Evolutionary conservation across 305 asterid genomes (phyloP), one percentile per base, ranked within the genome.

Genomic region (Rubia peregrina): DNA sequence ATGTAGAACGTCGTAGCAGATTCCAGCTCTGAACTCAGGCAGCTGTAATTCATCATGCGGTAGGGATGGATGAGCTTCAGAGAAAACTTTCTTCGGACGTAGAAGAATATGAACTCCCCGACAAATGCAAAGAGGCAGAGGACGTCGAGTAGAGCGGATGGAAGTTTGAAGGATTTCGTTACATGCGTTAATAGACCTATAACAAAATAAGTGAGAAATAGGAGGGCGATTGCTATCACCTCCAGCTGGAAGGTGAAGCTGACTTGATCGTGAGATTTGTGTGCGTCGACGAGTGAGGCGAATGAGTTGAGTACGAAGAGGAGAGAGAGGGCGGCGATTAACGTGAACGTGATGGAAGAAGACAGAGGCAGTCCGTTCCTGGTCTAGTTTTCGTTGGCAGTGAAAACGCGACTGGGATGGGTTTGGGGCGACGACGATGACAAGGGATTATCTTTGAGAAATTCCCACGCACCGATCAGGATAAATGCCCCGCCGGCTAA

Each of bases 381-480:
- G 19, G 69, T 48, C 69, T 26, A n/a, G 63, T 71, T 68, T 79
- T 11, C 42, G 76, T 44, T 79, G 77, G 79, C 17, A 69, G 76
- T 9, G 43, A 42, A 9, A 51, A 12, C 12, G 72, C 69, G 71
- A 26, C 79, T 70, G 80, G 64, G 6, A 75, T 16, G 7, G 9
- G 46, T 48, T 11, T 74, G 24, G 13, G 85, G 57, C 17, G 86
- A 69, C 43, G 79, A 71, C 72, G 49, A 79, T 74, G 42, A 84
- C 21, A 7, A 51, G 22, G 21, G 57, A 3, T 51, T 51, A 21
- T 51, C 57, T 19, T 78, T 7, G 68, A 89, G 72, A 12, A 92
- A 83, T 63, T 93, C 97, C 88, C 90, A 88, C 67, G 85, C 89
- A 67, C 98, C 98, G 85, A 93, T 80, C 2, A 85, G 73, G 59